Base-by-base conservation (phyloP, 306 rosid genomes). In the Chamaecrista fasciculata region DNA sequence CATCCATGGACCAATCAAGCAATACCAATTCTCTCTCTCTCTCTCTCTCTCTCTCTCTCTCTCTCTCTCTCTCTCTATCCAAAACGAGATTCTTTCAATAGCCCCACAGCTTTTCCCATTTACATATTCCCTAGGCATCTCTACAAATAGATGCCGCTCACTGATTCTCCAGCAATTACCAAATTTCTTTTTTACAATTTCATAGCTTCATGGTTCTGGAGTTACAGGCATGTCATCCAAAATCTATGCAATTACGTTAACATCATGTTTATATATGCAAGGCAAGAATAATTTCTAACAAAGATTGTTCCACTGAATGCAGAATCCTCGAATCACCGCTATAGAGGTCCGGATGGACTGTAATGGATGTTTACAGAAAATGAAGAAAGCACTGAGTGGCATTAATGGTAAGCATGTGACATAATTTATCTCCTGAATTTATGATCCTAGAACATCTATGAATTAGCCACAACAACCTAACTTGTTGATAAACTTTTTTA, bases 311-410 rank as follows among this genome's bases (percentile, higher is more conserved):
- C 62, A 29, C 83, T 74, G 47, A 72, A 70, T 86, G 89, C 84
- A 85, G 95, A 86, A 74, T 83, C 84, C 82, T 66, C 90, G 73
- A 53, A 66, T 86, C 68, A 89, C 96, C 4, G 89, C 84, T 75
- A 87, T 91, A 67, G 85, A 88, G 68, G 92, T 94, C 77, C 89
- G 97, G 8, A 91, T 91, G 80, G 97, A 91, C 82, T 94, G 99
- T 39, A 91, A 94, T 55, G 97, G 99, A 6, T 94, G 99, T n/a
- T 88, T 87, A 15, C 91, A 85, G 61, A 91, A 94, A 96, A 85
- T 94, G 59, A 94, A 82, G 83, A 94, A 84, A 74, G 91, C 92
- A 12, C 72, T 94, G 15, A 63, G 76, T 48, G 95, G 89, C 79
- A 78, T 94, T 52, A 74, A 80, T 34, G 99, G 99, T 94, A 72